These are phyloP conservation scores for Aspergillus bridgeri DNA, from an alignment of 495 filamentous ascomycete species.

Conservation along the genomic window DNA sequence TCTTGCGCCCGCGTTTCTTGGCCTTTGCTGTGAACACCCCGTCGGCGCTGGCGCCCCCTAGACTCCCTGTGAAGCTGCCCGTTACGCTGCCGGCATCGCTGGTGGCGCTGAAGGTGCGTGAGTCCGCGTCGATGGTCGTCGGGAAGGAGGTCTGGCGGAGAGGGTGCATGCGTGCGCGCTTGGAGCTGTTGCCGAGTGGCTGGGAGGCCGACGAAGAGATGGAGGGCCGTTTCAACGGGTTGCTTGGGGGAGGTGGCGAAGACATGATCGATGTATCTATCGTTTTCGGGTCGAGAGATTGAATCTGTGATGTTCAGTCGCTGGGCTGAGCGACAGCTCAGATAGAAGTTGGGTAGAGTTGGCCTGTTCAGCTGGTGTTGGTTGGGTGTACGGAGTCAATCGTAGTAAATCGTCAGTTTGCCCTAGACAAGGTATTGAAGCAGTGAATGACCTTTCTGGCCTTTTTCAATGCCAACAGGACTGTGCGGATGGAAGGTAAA, in stretches of 20 bases:
- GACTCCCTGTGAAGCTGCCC: slow-evolving; percentile 53
- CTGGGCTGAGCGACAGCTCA: neutral
- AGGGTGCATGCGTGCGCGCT: slow-evolving; percentile 57
- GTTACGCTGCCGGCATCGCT: slow-evolving; percentile 67
- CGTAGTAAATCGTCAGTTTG: neutral
- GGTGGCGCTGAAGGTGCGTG: slow-evolving; percentile 63
- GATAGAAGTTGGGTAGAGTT: neutral
- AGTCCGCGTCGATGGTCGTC: slow-evolving; percentile 44
- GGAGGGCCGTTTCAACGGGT: slow-evolving; percentile 44
- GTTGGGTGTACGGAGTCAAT: neutral
- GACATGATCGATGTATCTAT: slow-evolving; percentile 33
- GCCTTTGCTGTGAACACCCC: slow-evolving; percentile 43
- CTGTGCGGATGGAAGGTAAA: neutral
- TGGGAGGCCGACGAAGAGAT: slow-evolving; percentile 40
- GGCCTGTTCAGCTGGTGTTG: neutral
- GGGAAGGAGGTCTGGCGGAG: slow-evolving; percentile 90
- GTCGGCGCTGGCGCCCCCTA: slow-evolving; percentile 53
- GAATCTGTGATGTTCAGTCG: neutral
- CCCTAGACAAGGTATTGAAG: too few relatives aligned
- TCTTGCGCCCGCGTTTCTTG: slow-evolving; percentile 65
- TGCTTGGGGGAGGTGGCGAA: slow-evolving; percentile 38
- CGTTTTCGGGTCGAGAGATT: neutral
- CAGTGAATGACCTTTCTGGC: too few relatives aligned
- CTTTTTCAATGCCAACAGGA: too few relatives aligned
- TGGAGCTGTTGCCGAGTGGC: slow-evolving; percentile 28